Conservation (phyloP, 257 asterid species). For the Petunia secreta region DNA sequence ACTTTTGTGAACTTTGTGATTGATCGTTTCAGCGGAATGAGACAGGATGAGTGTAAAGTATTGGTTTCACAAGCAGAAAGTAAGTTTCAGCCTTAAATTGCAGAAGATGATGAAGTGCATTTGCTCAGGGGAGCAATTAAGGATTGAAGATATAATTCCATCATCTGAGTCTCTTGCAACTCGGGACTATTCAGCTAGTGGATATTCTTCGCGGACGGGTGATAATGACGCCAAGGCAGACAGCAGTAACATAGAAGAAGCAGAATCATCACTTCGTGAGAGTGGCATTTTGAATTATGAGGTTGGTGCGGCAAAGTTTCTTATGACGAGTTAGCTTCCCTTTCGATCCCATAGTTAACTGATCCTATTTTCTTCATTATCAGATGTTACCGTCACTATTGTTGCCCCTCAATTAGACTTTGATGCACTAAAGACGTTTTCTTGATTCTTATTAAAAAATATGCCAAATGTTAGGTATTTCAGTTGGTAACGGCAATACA, state of each 20-base stretch:
- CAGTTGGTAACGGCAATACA: neutral
- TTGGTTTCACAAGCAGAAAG: constrained; percentile 68
- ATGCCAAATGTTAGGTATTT: neutral
- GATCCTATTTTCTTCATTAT: neutral
- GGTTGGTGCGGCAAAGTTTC: constrained; percentile 47
- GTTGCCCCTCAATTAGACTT: neutral
- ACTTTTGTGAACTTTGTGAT: constrained; percentile 27
- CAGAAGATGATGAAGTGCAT: constrained; percentile 94
- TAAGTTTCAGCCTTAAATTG: constrained; percentile 45
- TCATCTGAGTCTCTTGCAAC: constrained; percentile 94
- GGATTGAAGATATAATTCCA: constrained; percentile 68
- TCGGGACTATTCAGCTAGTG: constrained; percentile 91
- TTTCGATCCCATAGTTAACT: neutral
- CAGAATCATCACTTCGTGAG: constrained; percentile 91
- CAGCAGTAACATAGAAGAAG: constrained; percentile 89
- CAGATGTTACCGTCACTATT: neutral
- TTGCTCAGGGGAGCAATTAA: constrained; percentile 82
- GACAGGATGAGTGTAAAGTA: constrained; percentile 77
- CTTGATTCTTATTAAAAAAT: too few species aligned
- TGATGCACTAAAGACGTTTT: neutral
- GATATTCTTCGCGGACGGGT: constrained; percentile 80
- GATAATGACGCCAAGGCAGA: constrained; percentile 67
- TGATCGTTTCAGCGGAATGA: constrained; percentile 50
- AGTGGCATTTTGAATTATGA: constrained; percentile 87
- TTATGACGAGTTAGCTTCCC: neutral